A percentile compares a stretch with the other conserved stretches of the same genome.
These are phyloP conservation scores for Postia placenta DNA, from an alignment of 768 basidiomycete genomes.

Conservation along the genomic window DNA sequence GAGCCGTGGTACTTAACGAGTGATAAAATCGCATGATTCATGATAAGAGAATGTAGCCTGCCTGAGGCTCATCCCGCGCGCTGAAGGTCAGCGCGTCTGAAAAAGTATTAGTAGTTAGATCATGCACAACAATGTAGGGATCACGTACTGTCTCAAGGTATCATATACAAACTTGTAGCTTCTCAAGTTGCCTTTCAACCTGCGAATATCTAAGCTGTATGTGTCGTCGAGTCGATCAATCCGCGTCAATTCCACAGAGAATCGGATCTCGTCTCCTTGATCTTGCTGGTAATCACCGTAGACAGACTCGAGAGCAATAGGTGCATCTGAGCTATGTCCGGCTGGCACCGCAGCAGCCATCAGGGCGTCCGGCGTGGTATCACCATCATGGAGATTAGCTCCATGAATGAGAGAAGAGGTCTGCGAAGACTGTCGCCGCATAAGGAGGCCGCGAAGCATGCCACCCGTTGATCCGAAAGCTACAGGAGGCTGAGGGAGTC, in stretches of 20 bases:
- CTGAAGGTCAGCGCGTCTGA: conserved; percentile 23
- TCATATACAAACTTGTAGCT: conserved; percentile 93
- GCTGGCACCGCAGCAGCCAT: conserved; percentile 14
- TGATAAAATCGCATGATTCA: background rate
- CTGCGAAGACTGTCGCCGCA: conserved; percentile 89
- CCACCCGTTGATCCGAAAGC: conserved; percentile 60
- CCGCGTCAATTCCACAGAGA: conserved; percentile 90
- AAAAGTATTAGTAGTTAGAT: background rate
- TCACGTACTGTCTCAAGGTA: conserved; percentile 74
- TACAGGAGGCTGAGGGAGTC: conserved; percentile 77
- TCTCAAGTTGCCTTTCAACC: conserved; percentile 87
- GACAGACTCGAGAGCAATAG: conserved; percentile 43
- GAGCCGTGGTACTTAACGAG: background rate
- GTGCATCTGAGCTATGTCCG: conserved; percentile 10
- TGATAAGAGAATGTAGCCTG: background rate
- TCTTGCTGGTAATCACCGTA: conserved; percentile 84
- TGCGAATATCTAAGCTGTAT: conserved; percentile 85
- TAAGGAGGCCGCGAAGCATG: conserved; percentile 82
- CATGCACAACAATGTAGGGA: background rate
- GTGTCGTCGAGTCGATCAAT: conserved; percentile 87
- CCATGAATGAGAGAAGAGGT: conserved; percentile 34
- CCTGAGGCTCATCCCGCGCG: conserved; percentile 6
- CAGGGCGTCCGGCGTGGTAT: conserved; percentile 18
- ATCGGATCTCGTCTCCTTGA: conserved; percentile 92
- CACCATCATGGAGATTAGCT: conserved; percentile 13